Percentiles rank a stretch among this genome's conserved stretches.
Evolutionary conservation across 2,329 filamentous ascomycete genomes (phyloP).

Genomic region (Phyllosticta paracitricarpa): DNA sequence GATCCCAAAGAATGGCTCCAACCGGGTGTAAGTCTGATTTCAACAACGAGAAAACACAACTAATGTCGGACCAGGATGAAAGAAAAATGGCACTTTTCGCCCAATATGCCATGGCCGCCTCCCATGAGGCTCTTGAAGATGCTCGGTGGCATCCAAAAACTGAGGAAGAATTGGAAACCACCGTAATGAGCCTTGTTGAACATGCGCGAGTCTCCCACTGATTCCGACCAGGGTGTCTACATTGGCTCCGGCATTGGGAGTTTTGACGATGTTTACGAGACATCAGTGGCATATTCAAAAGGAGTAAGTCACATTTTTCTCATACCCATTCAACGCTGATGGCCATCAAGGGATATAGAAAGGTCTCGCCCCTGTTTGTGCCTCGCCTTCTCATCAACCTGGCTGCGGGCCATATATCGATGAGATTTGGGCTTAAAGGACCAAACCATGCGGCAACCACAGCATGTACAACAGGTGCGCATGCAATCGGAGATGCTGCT

Average conservation of each 20-base stretch:
- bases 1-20: constrained; percentile 37
- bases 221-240: constrained; percentile 60
- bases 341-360: constrained; percentile 65
- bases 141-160: constrained; percentile 61
- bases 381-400: constrained; percentile 90
- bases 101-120: constrained; percentile 81
- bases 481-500: constrained; percentile 89
- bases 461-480: constrained; percentile 90
- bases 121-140: constrained; percentile 76
- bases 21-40: constrained; percentile 20
- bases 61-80: constrained; percentile 48
- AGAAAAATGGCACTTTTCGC: constrained; percentile 84
- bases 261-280: constrained; percentile 80
- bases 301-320: constrained; percentile 45
- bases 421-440: constrained; percentile 79
- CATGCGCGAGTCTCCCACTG: neutral
- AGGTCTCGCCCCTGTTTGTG: constrained; percentile 88
- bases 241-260: constrained; percentile 94
- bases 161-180: constrained; percentile 58
- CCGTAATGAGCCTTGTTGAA: constrained; percentile 34
- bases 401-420: constrained; percentile 87
- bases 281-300: constrained; percentile 64
- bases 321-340: neutral
- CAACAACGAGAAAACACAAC: neutral
- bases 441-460: constrained; percentile 91